phyloP scores from a whole-genome alignment of 2,329 filamentous ascomycete genomes.

The Lojkania enalia region DNA sequence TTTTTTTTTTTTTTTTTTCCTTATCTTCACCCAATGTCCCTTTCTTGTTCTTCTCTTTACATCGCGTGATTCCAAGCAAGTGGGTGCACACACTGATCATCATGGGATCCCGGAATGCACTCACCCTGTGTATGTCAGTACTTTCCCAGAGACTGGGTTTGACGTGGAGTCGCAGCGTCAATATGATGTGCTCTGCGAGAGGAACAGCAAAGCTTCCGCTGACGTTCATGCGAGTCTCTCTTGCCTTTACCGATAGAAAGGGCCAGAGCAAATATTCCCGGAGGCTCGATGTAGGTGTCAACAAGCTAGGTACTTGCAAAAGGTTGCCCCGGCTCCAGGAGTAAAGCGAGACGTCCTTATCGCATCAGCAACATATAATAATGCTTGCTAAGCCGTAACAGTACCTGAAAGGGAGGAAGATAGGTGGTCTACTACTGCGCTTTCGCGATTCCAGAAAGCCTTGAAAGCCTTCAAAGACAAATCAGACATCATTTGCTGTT shows the following conservation, averaged over 20 bases:
- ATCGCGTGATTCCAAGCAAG: background rate
- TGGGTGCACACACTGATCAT: background rate
- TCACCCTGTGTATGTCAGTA: background rate
- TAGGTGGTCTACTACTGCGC: background rate
- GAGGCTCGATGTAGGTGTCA: too few species aligned
- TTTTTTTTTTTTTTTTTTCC: conserved; percentile 5
- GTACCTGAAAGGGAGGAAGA: too few species aligned
- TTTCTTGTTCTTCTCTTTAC: background rate
- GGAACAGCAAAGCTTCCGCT: too few species aligned
- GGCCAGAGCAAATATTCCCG: too few species aligned
- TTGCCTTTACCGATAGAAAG: too few species aligned
- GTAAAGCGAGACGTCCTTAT: background rate
- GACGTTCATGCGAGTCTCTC: too few species aligned
- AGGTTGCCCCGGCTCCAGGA: too few species aligned
- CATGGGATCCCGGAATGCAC: background rate
- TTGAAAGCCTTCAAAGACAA: background rate
- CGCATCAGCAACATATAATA: background rate
- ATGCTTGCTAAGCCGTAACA: background rate
- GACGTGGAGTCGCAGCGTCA: background rate
- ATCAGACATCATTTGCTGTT: background rate
- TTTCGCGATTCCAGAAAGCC: background rate
- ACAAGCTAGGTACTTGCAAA: too few species aligned
- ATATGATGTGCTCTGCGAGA: too few species aligned
- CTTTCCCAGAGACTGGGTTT: background rate
- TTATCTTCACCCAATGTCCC: conserved; percentile 5